A percentile compares a stretch with the other conserved stretches of the same genome.
These are phyloP conservation scores for Cercospora beticola DNA, from an alignment of 2,329 filamentous ascomycete species.

Conservation along the genomic window DNA sequence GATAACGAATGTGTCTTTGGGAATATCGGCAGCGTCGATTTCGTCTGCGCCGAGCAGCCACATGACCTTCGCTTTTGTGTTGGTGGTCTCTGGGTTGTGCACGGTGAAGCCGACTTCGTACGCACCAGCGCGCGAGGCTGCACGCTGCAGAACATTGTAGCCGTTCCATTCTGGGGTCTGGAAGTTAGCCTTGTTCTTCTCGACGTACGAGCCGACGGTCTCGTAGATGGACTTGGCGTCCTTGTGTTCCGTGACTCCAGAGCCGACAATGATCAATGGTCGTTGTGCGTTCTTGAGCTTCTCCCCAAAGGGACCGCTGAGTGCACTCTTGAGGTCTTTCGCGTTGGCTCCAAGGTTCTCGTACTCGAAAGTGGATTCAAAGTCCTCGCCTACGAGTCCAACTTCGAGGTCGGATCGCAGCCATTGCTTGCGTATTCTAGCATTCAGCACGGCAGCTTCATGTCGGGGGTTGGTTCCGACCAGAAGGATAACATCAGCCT, in stretches of 20 bases:
- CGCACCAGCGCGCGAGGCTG: constrained; percentile 86
- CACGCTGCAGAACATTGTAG: constrained; percentile 93
- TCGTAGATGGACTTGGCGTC: constrained; percentile 95
- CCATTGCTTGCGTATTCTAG: constrained; percentile 97
- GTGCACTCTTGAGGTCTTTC: constrained; percentile 76
- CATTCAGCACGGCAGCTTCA: constrained; percentile 92
- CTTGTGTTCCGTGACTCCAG: constrained; percentile 82
- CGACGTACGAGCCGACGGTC: constrained; percentile 82
- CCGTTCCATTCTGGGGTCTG: constrained; percentile 90
- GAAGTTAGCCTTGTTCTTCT: constrained; percentile 90
- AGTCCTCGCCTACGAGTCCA: constrained; percentile 84
- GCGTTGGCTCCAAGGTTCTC: constrained; percentile 82
- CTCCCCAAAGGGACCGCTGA: constrained; percentile 87
- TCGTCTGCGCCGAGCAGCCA: constrained; percentile 97
- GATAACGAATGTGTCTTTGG: constrained; percentile 92
- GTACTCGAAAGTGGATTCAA: constrained; percentile 93
- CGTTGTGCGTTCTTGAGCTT: constrained; percentile 83
- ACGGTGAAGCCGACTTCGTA: constrained; percentile 95
- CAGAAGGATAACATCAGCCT: constrained; percentile 87
- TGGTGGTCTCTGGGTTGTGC: constrained; percentile 75
- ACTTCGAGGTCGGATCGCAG: constrained; percentile 91
- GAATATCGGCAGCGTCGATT: constrained; percentile 78
- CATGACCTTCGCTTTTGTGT: constrained; percentile 88
- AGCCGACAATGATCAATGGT: constrained; percentile 96
- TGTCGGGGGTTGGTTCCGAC: constrained; percentile 94